Evolutionary conservation across 305 asterid genomes (phyloP).

Genomic region (Solanum hybrid): DNA sequence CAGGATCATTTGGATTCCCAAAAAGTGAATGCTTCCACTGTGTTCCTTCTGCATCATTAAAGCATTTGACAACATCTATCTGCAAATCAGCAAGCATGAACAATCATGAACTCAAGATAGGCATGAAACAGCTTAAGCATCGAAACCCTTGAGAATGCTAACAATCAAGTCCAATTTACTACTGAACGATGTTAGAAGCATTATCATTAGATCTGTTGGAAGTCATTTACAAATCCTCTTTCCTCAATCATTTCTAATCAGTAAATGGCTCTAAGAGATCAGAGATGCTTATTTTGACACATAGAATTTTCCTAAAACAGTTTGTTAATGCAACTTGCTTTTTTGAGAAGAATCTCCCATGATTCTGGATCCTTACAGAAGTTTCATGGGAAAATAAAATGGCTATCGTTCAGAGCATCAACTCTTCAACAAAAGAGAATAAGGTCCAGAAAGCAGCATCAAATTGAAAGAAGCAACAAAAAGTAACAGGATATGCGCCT

Average conservation of each 20-base stretch:
- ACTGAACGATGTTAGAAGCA: not conserved
- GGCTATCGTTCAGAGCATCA: not conserved
- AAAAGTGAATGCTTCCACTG: slow-evolving; percentile 95
- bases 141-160: not conserved
- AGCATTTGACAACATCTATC: slow-evolving; percentile 90
- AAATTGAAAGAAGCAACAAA: not conserved
- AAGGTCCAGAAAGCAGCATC: not conserved
- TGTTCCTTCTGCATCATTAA: slow-evolving; percentile 76
- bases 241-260: slow-evolving; percentile 3
- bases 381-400: not conserved
- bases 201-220: not conserved
- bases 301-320: not conserved
- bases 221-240: not conserved
- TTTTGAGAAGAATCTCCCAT: not conserved
- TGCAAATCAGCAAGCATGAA: slow-evolving; percentile 21
- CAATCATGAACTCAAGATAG: not conserved
- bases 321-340: not conserved
- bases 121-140: not conserved
- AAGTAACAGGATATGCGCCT: not conserved
- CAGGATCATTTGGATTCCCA: slow-evolving; percentile 93
- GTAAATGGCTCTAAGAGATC: not conserved
- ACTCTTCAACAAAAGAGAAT: not conserved
- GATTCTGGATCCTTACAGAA: not conserved
- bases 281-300: not conserved
- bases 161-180: not conserved